Conservation (phyloP, 116 monocot species). For the Cymodocea nodosa region DNA sequence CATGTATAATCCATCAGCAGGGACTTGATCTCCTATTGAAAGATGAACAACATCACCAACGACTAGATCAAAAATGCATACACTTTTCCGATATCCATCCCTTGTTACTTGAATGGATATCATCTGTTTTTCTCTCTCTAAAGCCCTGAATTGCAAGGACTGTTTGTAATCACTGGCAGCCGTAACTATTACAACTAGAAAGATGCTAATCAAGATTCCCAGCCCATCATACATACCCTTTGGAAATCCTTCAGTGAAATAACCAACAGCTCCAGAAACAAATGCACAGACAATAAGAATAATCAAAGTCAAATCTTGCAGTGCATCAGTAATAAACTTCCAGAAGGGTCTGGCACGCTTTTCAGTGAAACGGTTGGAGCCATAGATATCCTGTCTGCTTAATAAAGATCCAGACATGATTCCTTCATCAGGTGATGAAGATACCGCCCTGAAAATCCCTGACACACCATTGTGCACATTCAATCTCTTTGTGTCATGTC, state of each 20-base stretch:
- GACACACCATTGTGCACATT: constrained; percentile 27
- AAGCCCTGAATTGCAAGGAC: constrained; percentile 58
- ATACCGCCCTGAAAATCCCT: constrained; percentile 26
- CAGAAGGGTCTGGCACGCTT: constrained; percentile 40
- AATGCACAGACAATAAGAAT: constrained; percentile 58
- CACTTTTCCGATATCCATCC: constrained; percentile 46
- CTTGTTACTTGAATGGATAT: constrained; percentile 61
- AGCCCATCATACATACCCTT: constrained; percentile 56
- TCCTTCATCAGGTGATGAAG: constrained; percentile 24
- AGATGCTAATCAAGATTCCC: constrained; percentile 55
- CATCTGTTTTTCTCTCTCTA: constrained; percentile 71
- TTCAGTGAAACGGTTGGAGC: constrained; percentile 43
- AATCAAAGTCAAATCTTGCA: constrained; percentile 56
- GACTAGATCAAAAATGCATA: constrained; percentile 55
- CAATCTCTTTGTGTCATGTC: constrained; percentile 35
- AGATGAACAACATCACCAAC: constrained; percentile 66
- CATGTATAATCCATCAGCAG: constrained; percentile 59
- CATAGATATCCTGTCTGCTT: constrained; percentile 34
- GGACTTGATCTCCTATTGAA: constrained; percentile 67
- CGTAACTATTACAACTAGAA: constrained; percentile 57
- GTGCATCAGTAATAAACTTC: constrained; percentile 59
- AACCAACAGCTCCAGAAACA: constrained; percentile 48
- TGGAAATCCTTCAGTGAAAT: constrained; percentile 64
- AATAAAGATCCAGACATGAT: constrained; percentile 27
- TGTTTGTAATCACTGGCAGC: constrained; percentile 64